Percentiles rank a stretch among this genome's conserved stretches.
phyloP scores from a whole-genome alignment of 345 rosid species.

The Dovyalis caffra region DNA sequence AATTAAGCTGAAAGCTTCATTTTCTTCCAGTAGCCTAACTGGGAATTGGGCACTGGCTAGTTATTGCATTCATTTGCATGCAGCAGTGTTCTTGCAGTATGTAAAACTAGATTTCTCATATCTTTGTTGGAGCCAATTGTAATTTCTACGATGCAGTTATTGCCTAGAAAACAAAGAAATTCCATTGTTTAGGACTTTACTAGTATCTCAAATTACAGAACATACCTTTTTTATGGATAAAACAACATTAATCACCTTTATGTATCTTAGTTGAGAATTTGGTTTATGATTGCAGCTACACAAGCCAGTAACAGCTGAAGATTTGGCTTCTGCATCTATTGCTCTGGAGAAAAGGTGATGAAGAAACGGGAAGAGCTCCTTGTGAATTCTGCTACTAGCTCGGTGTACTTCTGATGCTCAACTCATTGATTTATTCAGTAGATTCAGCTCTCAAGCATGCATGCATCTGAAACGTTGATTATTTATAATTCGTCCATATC shows the following conservation, averaged over 20 bases:
- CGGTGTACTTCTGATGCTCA: neutral
- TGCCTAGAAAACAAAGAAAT: neutral
- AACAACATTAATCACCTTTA: too few species aligned
- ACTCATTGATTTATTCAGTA: too few species aligned
- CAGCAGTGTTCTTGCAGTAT: too few species aligned
- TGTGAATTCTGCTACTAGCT: neutral
- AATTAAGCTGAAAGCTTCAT: too few species aligned
- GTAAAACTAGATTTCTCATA: too few species aligned
- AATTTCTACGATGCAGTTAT: neutral
- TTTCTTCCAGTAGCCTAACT: too few species aligned
- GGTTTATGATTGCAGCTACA: constrained; percentile 52
- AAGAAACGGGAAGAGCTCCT: neutral
- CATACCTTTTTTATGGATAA: neutral
- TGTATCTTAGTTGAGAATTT: constrained; percentile 6
- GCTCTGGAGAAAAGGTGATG: constrained; percentile 18
- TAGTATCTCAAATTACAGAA: neutral
- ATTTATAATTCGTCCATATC: too few species aligned
- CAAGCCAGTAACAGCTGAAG: constrained; percentile 63
- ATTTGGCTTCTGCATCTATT: constrained; percentile 44
- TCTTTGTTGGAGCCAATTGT: too few species aligned
- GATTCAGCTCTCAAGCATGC: too few species aligned
- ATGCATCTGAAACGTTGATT: too few species aligned
- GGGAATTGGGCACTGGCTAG: too few species aligned
- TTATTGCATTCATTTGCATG: too few species aligned
- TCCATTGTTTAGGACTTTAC: neutral